Percentiles rank a stretch among this genome's conserved stretches.
These are phyloP conservation scores for Adiantum capillusveneris DNA, from an alignment of 75 land plant species.

Conservation along the genomic window DNA sequence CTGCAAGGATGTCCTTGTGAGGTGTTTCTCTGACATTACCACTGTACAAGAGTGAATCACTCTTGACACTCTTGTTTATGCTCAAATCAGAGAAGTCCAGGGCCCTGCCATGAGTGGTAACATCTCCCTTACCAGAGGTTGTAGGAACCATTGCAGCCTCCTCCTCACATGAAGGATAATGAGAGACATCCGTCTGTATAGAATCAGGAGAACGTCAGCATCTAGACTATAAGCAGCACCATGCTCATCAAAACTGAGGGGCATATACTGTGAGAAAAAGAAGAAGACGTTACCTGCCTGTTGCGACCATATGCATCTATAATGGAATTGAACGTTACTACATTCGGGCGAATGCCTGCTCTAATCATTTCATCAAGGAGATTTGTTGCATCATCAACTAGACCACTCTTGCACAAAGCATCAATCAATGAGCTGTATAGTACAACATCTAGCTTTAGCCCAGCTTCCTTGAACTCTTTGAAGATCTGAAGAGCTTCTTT, in stretches of 20 bases:
- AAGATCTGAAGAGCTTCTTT: conserved; percentile 68
- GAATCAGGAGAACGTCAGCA: neutral
- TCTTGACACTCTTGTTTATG: neutral
- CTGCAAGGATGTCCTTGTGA: conserved; percentile 28
- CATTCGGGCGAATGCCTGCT: conserved; percentile 84
- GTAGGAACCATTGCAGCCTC: neutral
- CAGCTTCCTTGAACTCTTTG: conserved; percentile 56
- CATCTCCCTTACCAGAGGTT: neutral
- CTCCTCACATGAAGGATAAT: neutral
- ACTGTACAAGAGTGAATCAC: neutral
- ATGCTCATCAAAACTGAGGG: too few relatives aligned
- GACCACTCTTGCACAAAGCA: conserved; percentile 76
- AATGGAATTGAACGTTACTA: conserved; percentile 90
- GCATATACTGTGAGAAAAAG: too few relatives aligned
- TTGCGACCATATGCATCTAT: conserved; percentile 85
- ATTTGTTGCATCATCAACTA: conserved; percentile 62
- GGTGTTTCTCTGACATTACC: conserved; percentile 1
- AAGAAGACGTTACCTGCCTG: conserved; percentile 7
- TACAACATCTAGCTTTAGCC: conserved; percentile 90
- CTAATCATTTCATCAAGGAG: conserved; percentile 80
- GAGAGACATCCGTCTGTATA: neutral
- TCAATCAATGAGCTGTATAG: conserved; percentile 85
- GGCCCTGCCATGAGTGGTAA: neutral
- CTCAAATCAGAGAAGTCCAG: neutral
- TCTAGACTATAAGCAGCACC: too few relatives aligned